Evolutionary conservation across 768 basidiomycete genomes (phyloP).

Genomic region (Pleurotus sapidus): DNA sequence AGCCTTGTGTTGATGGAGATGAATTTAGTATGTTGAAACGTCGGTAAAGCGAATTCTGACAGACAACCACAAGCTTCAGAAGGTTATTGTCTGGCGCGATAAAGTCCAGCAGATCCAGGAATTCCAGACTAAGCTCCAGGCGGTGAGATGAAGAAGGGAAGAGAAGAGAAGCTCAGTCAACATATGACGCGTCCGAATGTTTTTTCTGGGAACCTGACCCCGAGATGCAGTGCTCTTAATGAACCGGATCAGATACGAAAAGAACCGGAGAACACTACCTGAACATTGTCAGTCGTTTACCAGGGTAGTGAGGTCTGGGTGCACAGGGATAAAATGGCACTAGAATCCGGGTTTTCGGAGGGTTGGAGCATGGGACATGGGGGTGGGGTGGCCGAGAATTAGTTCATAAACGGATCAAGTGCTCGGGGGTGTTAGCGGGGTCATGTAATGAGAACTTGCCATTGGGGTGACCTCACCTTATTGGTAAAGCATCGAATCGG

Average conservation of each 20-base stretch:
- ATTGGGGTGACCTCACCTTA: not conserved
- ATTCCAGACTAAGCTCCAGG: constrained; percentile 3
- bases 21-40: constrained; percentile 4
- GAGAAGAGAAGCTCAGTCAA: constrained; percentile 6
- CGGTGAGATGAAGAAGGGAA: constrained; percentile 7
- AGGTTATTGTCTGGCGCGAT: not conserved
- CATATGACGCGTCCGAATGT: not conserved
- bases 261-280: no score
- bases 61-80: not conserved
- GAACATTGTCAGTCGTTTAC: no score
- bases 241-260: not conserved
- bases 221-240: not conserved
- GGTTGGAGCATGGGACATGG: not conserved
- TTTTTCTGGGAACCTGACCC: not conserved
- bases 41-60: constrained; percentile 1
- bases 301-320: no score
- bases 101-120: not conserved
- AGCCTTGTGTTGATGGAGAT: not conserved
- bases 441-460: no score
- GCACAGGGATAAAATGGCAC: not conserved
- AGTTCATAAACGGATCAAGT: not conserved
- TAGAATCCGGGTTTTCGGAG: not conserved
- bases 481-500: not conserved
- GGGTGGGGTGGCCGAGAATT: not conserved
- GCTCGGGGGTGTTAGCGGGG: not conserved